Evolutionary conservation across 352 stramenopile species (phyloP), one percentile per base, ranked within the genome.

Genomic region (Pythium myriotylum): DNA sequence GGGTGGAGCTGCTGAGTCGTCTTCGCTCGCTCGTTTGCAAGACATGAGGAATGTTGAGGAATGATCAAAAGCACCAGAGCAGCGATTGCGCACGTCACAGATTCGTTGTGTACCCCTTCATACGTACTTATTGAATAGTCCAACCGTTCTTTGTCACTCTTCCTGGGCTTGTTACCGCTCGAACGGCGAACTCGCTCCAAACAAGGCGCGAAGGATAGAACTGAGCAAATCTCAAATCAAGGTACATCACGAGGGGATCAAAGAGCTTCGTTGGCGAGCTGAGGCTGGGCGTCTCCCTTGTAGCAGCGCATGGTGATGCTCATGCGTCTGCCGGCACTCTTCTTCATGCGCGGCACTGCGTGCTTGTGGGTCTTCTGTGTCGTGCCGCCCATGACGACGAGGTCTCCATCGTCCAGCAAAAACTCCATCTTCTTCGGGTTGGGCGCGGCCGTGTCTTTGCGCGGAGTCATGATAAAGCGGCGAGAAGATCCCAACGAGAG

Each of bases 331-430:
- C 73, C 66, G 2, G 45, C 53, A 39, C 76, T 81, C 47, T 50
- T 47, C 32, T 77, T 73, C 78, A 84, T 85, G 62, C 88, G 93
- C 8, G 86, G 86, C 33, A 93, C 67, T 57, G 84, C 82, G 42
- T 95, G 86, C 32, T 91, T 91, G 75, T 90, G 81, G n/a, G 82
- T 90, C 55, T 72, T 66, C 59, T 95, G 86, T 24, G 77, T 89
- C 7, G 72, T 78, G 23, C 86, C 86, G 54, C 86, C 86, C 86
- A 95, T 95, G 49, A 95, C 62, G 17, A 92, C 50, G 37, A 95
- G 53, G 62, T 95, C 86, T 41, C 86, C 86, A 59, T 93, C 79
- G 26, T 70, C 51, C n/a, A 93, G 58, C 20, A 77, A 58, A 48
- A 95, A 53, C 68, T 92, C 86, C 48, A 79, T 46, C 13, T 57